Base-by-base conservation (phyloP, 1,139 yeast species). In the Geotrichum histeridarum region DNA sequence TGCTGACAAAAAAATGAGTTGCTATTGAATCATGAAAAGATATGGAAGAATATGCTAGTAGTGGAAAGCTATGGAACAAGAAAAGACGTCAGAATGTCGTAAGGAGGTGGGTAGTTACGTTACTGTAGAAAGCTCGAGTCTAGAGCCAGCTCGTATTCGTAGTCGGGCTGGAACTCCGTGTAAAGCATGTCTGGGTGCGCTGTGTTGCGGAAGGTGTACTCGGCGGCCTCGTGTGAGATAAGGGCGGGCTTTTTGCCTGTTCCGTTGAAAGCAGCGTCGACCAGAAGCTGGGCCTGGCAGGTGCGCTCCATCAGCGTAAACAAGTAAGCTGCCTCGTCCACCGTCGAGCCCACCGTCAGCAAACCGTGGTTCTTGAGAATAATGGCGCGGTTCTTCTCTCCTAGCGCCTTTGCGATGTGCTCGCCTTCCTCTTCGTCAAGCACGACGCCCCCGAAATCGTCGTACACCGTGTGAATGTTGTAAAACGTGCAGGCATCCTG, bases 241-340 rank as follows among this genome's bases (percentile, higher is more conserved):
- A 77, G 49, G 17, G 63, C 60, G 52, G 74, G 63, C 54, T 66
- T 63, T 54, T 63, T 66, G 4, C 72, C 73, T 15, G 41, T 17
- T 14, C 49, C 49, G 2, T 15, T 22, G 36, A 71, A 74, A 3
- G 81, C 78, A 2, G 83, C 76, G 57, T 83, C 87, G 6, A 81
- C 90, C 58, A 80, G 69, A 62, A 86, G 70, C 68, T 86, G 94
- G 11, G 80, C 80, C 63, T 84, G 79, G 67, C 95, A 86, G 8
- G 80, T 68, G 63, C 79, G 78, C 66, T 86, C 95, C 79, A 83
- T 72, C 57, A 84, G 72, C 0, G 83, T 77, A 68, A 81, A 86
- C 57, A 84, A 69, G 64, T 81, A 83, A 2, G 93, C 93, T 1
- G 95, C 94, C 71, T 86, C 95, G 65, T 86, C 95, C 9, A 86